phyloP scores from a whole-genome alignment of 495 filamentous ascomycete species.

The Hypomontagnella submonticulosa region DNA sequence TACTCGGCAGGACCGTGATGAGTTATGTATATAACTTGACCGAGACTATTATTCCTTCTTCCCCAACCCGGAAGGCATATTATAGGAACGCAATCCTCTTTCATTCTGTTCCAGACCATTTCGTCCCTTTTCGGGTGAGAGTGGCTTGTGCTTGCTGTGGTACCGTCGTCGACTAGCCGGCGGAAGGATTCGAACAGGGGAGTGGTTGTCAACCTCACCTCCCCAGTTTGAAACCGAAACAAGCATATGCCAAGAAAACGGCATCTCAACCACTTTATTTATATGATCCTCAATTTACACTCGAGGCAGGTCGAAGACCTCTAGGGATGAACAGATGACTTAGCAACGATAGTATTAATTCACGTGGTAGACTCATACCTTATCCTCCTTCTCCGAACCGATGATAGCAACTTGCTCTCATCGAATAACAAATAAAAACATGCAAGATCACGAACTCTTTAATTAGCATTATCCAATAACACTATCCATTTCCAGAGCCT shows the following conservation, averaged over 20 bases:
- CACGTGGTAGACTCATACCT: too few relatives aligned
- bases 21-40: constrained; percentile 15
- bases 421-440: too few relatives aligned
- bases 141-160: constrained; percentile 15
- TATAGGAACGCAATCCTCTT: constrained; percentile 5
- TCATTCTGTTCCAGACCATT: neutral
- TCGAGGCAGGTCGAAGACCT: neutral
- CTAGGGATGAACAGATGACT: neutral
- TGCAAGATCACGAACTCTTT: too few relatives aligned
- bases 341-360: neutral
- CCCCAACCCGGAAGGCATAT: constrained; percentile 11
- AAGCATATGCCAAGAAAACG: constrained; percentile 31
- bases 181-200: constrained; percentile 40
- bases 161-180: neutral
- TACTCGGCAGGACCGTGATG: neutral
- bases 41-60: constrained; percentile 1
- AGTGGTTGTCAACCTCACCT: constrained; percentile 25
- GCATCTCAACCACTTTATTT: constrained; percentile 14
- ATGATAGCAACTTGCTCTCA: too few relatives aligned
- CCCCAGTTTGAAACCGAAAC: constrained; percentile 38
- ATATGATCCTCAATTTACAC: constrained; percentile 19
- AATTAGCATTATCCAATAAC: too few relatives aligned
- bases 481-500: too few relatives aligned
- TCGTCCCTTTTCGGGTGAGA: neutral
- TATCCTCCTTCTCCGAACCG: too few relatives aligned